Conservation (phyloP, 148 eudicot species). For the Persicaria tinctoria region DNA sequence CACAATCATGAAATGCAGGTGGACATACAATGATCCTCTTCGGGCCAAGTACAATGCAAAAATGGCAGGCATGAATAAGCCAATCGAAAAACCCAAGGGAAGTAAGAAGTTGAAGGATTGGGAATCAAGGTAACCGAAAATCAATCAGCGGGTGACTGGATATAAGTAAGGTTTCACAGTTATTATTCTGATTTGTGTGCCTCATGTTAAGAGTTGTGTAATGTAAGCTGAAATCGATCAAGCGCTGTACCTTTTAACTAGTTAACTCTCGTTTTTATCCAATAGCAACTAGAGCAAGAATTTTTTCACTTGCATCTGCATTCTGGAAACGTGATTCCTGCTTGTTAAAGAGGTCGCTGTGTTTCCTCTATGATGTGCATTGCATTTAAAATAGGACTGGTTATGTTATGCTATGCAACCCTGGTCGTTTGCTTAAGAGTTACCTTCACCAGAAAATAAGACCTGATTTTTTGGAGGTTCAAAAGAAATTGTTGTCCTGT, state of each 20-base stretch:
- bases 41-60: slow-evolving; percentile 62
- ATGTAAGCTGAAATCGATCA: not conserved
- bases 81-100: slow-evolving; percentile 64
- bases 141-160: not conserved
- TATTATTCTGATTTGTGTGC: not conserved
- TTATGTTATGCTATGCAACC: too few species aligned
- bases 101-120: slow-evolving; percentile 67
- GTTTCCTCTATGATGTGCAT: too few species aligned
- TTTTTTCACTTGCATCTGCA: too few species aligned
- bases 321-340: too few species aligned
- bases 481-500: too few species aligned
- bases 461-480: too few species aligned
- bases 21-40: slow-evolving; percentile 65
- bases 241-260: not conserved
- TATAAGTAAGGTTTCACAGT: not conserved
- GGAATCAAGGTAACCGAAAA: slow-evolving; percentile 21
- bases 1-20: slow-evolving; percentile 32
- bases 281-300: not conserved
- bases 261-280: not conserved
- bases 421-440: too few species aligned
- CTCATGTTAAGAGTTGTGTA: not conserved
- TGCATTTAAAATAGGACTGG: too few species aligned
- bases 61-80: slow-evolving; percentile 69
- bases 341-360: too few species aligned
- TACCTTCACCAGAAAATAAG: too few species aligned